Base-by-base conservation (phyloP, 1,139 yeast species). In the Kodamaea alishanica region DNA sequence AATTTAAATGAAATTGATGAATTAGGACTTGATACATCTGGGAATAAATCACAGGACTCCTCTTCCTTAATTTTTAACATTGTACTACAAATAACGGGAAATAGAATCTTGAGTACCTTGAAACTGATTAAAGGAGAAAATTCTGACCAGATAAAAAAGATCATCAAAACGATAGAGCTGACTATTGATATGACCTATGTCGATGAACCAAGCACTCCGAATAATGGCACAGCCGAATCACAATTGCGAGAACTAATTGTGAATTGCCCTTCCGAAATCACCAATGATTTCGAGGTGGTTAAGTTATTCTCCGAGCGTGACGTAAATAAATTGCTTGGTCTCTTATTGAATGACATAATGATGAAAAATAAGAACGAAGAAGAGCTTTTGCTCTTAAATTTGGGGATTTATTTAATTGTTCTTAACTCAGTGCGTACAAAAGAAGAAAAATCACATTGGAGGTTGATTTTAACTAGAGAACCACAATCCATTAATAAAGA, bases 391-490 rank as follows among this genome's bases (percentile, higher is more conserved):
- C 49, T 60, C 22, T 54, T 65, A 9, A 65, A 63, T 40, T 44
- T 64, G 24, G 46, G 60, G 6, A 41, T 59, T 2, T 65, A 49
- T 32, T 36, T 63, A 9, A 42, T 58, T 9, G 37, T 58, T 6
- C 47, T 49, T 26, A 47, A 47, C 11, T 50, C 58, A 1, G 44
- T 60, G 6, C 43, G 48, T 6, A 45, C 52, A 1, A 33, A 37
- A 2, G 46, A 46, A 2, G 61, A 56, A 30, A 62, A 52, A 40
- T 46, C 48, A 10, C 55, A 50, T 39, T 65, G 69, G 70, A 47
- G 51, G 27, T 43, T 44, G n/a, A 35, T 40, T 7, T 40, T 54
- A 27, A 24, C 25, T 25, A 34, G 22, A 30, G 29, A 30, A 10
- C 26, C 15, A 6, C 29, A 35, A 32, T 23, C 15, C 30, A 20